Evolutionary conservation across 176 grass and related monocot genomes (phyloP), one percentile per base, ranked within the genome.

Genomic region (Carex cristatella): DNA sequence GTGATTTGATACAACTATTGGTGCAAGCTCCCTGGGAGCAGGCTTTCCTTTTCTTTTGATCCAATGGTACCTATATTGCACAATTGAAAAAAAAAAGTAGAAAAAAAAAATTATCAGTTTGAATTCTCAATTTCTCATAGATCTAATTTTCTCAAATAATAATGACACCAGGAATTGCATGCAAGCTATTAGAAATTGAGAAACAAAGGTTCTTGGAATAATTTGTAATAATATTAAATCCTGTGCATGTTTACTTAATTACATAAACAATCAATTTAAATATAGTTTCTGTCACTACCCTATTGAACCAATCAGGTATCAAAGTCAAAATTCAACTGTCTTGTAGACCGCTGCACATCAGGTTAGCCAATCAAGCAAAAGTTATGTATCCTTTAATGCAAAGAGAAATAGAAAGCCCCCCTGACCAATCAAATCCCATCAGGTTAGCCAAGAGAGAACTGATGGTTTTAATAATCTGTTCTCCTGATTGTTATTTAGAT

Each of bases 1-100:
- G 87, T 99, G 96, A 95, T 99, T 99, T 55, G 93, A 95, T 81
- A 99, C 93, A 64, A 95, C 90, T 87, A 99, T 90, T 79, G 96
- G 96, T 53, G 97, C 97, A 35, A 92, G 64, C 38, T 94, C 96
- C 85, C 97, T 92, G 18, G 91, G 79, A 13, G 97, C 97, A 31
- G 97, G 97, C 67, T 84, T 95, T 94, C 93, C 97, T 99, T 91
- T 99, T 83, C 64, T 88, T 87, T 44, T 92, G 66, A 99, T 96
- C 97, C 97, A 99, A 37, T 99, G 97, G 65, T 96, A 99, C 11
- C 93, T 99, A 86, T 81, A 10, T 63, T 23, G 69, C 19, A 54
- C 14, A 86, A 46, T 18, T 18, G 83, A 81, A 59, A 64, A 4
- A 13, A 81, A 81, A 59, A 64, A 4, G 10, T n/a, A 23, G 46